These are phyloP conservation scores for Suhomyces ambrosiae DNA, from an alignment of 1,139 yeast species.

Conservation along the genomic window DNA sequence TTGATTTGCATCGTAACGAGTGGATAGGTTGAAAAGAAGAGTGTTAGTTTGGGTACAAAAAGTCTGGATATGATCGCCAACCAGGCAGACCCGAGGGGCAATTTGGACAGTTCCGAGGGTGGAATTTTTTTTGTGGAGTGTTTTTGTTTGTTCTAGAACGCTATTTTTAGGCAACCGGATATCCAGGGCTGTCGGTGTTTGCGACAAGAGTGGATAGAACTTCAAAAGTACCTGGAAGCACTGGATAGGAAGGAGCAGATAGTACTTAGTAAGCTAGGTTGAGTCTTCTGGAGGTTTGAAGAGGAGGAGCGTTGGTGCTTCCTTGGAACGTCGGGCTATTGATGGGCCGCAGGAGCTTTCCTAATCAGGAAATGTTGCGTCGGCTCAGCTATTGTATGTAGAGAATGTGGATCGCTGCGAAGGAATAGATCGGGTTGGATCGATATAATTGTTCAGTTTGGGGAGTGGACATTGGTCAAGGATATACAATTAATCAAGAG, in stretches of 20 bases:
- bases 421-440: background rate
- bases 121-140: slow-evolving; percentile 9
- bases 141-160: slow-evolving; percentile 13
- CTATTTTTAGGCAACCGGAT: slow-evolving; percentile 14
- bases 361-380: slow-evolving; percentile 4
- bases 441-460: too few relatives aligned
- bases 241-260: too few relatives aligned
- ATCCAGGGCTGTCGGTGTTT: too few relatives aligned
- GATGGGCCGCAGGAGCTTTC: background rate
- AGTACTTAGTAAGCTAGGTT: too few relatives aligned
- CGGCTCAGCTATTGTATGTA: background rate
- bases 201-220: too few relatives aligned
- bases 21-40: slow-evolving; percentile 9
- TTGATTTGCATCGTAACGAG: slow-evolving; percentile 40
- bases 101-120: slow-evolving; percentile 7
- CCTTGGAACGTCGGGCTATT: too few relatives aligned
- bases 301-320: too few relatives aligned
- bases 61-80: slow-evolving; percentile 6
- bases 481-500: too few relatives aligned
- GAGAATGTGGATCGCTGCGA: background rate
- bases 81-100: slow-evolving; percentile 8
- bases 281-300: too few relatives aligned
- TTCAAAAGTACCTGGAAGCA: too few relatives aligned
- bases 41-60: slow-evolving; percentile 1
- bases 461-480: too few relatives aligned